A percentile compares a stretch with the other conserved stretches of the same genome.
phyloP scores from a whole-genome alignment of 305 asterid species.

The Plantago coronopus region DNA sequence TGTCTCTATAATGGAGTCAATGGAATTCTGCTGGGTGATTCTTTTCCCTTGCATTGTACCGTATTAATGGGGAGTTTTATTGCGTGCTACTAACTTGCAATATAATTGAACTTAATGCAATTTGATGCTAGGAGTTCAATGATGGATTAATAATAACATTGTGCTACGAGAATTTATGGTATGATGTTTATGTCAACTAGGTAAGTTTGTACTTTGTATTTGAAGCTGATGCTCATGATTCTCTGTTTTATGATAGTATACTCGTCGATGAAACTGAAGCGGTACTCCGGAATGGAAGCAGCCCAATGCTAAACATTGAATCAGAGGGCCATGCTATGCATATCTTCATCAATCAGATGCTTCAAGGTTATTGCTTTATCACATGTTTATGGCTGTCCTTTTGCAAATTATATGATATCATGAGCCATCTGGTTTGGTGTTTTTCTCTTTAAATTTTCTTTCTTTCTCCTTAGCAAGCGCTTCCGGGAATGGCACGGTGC shows the following conservation, averaged over 20 bases:
- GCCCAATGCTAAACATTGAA: conserved; percentile 63
- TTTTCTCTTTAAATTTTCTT: conserved; percentile 14
- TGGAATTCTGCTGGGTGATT: too few species aligned
- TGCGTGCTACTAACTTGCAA: too few species aligned
- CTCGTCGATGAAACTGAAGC: conserved; percentile 53
- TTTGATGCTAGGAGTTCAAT: conserved; percentile 9
- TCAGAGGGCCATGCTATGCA: conserved; percentile 88
- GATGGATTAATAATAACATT: conserved; percentile 5
- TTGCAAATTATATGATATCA: conserved; percentile 17
- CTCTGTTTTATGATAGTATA: conserved; percentile 44
- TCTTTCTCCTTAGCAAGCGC: conserved; percentile 60
- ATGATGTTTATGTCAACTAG: neutral
- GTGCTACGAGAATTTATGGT: conserved; percentile 7
- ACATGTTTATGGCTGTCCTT: neutral
- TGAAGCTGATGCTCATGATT: conserved; percentile 24
- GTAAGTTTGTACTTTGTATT: conserved; percentile 10
- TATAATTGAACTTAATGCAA: neutral
- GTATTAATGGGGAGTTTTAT: too few species aligned
- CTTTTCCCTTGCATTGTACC: too few species aligned
- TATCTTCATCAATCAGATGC: conserved; percentile 67
- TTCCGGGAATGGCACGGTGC: conserved; percentile 73
- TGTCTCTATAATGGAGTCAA: too few species aligned
- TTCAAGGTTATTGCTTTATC: conserved; percentile 51
- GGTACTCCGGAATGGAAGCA: conserved; percentile 45
- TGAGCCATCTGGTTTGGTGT: conserved; percentile 17